Conservation (phyloP, 2,329 filamentous ascomycete species). For the Neonectria hederae region DNA sequence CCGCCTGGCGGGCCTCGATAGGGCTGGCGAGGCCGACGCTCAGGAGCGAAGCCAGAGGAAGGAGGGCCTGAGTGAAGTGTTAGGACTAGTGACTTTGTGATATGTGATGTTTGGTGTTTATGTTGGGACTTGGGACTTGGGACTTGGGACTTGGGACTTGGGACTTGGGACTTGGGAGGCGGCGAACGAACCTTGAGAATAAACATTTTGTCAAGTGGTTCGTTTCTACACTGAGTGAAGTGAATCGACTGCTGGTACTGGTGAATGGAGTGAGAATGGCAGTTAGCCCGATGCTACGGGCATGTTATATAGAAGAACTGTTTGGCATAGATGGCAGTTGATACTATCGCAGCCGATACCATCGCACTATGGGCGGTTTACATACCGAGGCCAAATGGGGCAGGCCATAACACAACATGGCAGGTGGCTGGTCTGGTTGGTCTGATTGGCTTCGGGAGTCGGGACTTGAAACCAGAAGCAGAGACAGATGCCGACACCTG, state of each 20-base stretch:
- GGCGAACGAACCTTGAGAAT: constrained; percentile 29
- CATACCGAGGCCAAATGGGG: constrained; percentile 18
- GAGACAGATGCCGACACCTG: constrained; percentile 28
- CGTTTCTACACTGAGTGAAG: not conserved
- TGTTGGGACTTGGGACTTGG: too few species aligned
- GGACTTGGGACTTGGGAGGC: too few species aligned
- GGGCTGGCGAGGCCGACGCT: constrained; percentile 43
- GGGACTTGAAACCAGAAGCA: not conserved
- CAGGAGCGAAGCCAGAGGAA: constrained; percentile 42
- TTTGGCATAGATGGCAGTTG: not conserved
- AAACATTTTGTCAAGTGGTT: constrained; percentile 30
- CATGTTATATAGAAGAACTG: not conserved
- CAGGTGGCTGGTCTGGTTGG: constrained; percentile 23
- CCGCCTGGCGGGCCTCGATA: constrained; percentile 35
- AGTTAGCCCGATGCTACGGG: not conserved
- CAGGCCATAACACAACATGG: constrained; percentile 7
- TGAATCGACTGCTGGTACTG: not conserved
- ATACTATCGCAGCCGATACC: too few species aligned
- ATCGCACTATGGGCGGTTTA: too few species aligned
- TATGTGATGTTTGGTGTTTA: not conserved
- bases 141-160: too few species aligned
- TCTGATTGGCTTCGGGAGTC: constrained; percentile 26
- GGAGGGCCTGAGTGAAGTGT: constrained; percentile 28
- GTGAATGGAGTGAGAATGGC: not conserved
- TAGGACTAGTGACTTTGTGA: not conserved